These are phyloP conservation scores for Acacia concinna DNA, from an alignment of 331 rosid genomes.

Conservation along the genomic window DNA sequence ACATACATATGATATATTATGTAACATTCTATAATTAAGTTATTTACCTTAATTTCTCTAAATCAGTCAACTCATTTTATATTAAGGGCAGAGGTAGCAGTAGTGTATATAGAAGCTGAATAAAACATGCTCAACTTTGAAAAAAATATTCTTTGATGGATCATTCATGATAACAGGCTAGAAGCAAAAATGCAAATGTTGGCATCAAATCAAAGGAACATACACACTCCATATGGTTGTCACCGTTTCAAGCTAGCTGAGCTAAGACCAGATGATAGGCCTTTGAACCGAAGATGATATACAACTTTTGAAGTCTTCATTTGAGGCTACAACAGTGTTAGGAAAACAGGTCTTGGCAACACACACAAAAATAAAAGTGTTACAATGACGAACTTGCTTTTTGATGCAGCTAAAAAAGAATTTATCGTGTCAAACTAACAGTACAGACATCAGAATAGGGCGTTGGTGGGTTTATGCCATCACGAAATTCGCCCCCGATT, in stretches of 20 bases:
- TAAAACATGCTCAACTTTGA: not conserved
- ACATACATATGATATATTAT: too few relatives aligned
- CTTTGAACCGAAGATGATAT: too few relatives aligned
- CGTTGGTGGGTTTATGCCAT: constrained; percentile 24
- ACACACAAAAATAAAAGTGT: not conserved
- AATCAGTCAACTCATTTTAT: too few relatives aligned
- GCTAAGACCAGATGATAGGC: not conserved
- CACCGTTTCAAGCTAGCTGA: not conserved
- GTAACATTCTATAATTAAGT: too few relatives aligned
- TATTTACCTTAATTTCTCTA: too few relatives aligned
- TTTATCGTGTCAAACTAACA: constrained; percentile 35
- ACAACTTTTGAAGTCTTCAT: too few relatives aligned
- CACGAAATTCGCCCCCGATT: constrained; percentile 9
- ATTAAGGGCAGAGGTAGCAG: too few relatives aligned
- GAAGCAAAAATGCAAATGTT: too few relatives aligned
- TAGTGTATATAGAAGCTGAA: not conserved
- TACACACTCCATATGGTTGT: not conserved
- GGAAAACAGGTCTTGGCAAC: too few relatives aligned
- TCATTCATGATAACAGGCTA: not conserved
- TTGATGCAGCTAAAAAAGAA: constrained; percentile 36
- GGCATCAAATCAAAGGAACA: not conserved
- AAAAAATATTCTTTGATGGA: not conserved
- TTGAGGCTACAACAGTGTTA: too few relatives aligned
- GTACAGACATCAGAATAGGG: constrained; percentile 29
- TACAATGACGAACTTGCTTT: constrained; percentile 9